A percentile compares a stretch with the other conserved stretches of the same genome.
phyloP scores from a whole-genome alignment of 257 asterid genomes.

The Linaria vulgaris region DNA sequence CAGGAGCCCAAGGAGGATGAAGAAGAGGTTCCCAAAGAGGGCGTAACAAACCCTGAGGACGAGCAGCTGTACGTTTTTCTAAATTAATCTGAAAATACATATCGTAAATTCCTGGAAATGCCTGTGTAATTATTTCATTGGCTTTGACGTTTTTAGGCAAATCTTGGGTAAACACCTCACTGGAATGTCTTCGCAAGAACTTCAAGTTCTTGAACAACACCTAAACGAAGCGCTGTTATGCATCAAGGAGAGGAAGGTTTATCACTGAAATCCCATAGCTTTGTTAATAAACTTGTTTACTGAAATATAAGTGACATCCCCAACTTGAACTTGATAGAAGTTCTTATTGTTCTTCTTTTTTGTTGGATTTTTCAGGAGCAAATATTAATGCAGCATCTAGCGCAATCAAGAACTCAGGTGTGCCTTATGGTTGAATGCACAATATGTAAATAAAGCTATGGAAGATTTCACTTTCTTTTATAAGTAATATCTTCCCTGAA shows the following conservation, averaged over 20 bases:
- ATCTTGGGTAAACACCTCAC: constrained; percentile 61
- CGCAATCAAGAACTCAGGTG: constrained; percentile 27
- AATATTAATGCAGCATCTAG: constrained; percentile 5
- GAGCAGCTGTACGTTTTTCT: constrained; percentile 49
- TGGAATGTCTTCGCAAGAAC: constrained; percentile 51
- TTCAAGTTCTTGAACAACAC: constrained; percentile 55
- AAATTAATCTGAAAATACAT: neutral
- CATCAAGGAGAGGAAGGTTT: constrained; percentile 69
- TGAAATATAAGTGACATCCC: neutral
- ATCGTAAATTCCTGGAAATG: constrained; percentile 1
- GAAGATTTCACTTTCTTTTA: neutral
- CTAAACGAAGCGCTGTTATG: constrained; percentile 53
- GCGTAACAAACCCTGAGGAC: constrained; percentile 51
- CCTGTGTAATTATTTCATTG: neutral
- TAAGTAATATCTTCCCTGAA: neutral
- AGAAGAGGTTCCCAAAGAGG: constrained; percentile 52
- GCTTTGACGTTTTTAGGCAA: constrained; percentile 42
- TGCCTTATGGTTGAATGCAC: constrained; percentile 28
- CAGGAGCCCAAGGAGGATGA: constrained; percentile 42
- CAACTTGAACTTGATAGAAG: neutral
- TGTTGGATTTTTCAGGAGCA: constrained; percentile 18
- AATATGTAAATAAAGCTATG: constrained; percentile 45
- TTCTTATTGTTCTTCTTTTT: neutral
- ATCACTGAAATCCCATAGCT: constrained; percentile 5
- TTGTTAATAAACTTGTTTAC: constrained; percentile 3